A percentile compares a stretch with the other conserved stretches of the same genome.
phyloP scores from a whole-genome alignment of 1,284 basidiomycete species.

The Melampsora americana region DNA sequence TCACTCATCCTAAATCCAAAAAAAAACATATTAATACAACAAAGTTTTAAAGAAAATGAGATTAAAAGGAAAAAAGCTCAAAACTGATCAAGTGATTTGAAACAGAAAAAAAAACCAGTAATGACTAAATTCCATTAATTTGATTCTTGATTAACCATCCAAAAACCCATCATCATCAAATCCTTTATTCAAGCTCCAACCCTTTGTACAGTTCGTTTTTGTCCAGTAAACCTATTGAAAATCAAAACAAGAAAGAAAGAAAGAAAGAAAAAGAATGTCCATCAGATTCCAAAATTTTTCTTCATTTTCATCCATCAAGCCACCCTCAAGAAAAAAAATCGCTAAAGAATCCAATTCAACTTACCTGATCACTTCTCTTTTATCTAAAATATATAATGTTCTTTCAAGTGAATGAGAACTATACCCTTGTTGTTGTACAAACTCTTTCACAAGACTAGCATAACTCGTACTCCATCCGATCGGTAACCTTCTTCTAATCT shows the following conservation, averaged over 20 bases:
- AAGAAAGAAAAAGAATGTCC: background rate
- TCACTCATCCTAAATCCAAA: background rate
- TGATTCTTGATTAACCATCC: background rate
- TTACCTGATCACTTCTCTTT: conserved; percentile 83
- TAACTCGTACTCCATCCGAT: conserved; percentile 97
- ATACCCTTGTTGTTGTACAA: conserved; percentile 87
- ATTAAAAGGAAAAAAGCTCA: background rate
- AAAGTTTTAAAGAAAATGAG: background rate
- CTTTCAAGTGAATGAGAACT: conserved; percentile 88
- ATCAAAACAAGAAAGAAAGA: background rate
- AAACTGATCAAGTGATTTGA: background rate
- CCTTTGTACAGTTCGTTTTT: conserved; percentile 35
- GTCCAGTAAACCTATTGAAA: conserved; percentile 31
- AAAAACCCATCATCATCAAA: background rate
- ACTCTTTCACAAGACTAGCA: conserved; percentile 88
- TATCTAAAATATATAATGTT: conserved; percentile 87
- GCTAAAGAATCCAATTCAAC: background rate
- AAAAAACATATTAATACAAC: conserved; percentile 1
- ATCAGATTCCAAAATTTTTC: no score
- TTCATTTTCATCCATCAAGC: background rate
- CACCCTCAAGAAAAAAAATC: no score
- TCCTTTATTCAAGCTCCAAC: conserved; percentile 11
- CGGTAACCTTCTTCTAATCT: conserved; percentile 79
- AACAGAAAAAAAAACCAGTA: background rate
- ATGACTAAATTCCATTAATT: background rate